Evolutionary conservation across 169 alveolate species (phyloP).

Genomic region (Ichthyophthirius multifiliis): DNA sequence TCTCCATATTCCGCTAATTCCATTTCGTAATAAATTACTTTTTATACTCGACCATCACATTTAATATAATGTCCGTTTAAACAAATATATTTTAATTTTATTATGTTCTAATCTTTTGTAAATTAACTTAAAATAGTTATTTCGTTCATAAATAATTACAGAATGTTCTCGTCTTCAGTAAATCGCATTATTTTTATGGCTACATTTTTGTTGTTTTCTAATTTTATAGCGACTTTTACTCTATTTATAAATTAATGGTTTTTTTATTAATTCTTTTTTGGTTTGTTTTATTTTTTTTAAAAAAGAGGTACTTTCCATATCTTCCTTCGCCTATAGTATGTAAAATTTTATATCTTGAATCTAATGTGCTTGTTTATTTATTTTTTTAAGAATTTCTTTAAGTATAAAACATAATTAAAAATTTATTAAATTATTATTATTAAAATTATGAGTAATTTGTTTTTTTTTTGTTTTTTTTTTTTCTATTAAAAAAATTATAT

Average conservation of each 20-base stretch:
- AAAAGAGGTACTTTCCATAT: slow-evolving; percentile 37
- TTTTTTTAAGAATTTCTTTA: too few species aligned
- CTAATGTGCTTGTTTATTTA: too few species aligned
- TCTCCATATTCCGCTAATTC: slow-evolving; percentile 67
- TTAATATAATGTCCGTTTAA: slow-evolving; percentile 19
- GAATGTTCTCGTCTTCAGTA: slow-evolving; percentile 3
- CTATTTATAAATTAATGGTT: background rate
- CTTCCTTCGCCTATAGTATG: slow-evolving; percentile 43
- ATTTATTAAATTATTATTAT: too few species aligned
- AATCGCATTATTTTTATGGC: slow-evolving; percentile 59
- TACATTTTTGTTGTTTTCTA: slow-evolving; percentile 28
- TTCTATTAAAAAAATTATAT: too few species aligned
- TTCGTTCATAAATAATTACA: slow-evolving; percentile 33
- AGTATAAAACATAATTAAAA: too few species aligned
- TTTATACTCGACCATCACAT: slow-evolving; percentile 19
- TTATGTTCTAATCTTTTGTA: slow-evolving; percentile 14
- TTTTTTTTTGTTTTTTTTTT: too few species aligned
- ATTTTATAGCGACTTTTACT: slow-evolving; percentile 56
- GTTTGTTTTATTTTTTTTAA: background rate
- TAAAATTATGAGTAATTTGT: too few species aligned
- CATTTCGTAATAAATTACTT: slow-evolving; percentile 36
- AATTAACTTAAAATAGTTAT: slow-evolving; percentile 10
- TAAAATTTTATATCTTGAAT: slow-evolving; percentile 22
- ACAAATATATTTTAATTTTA: background rate
- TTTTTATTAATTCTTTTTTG: background rate